Conservation (phyloP, 805 yeast genomes). For the Candida michaelii region DNA sequence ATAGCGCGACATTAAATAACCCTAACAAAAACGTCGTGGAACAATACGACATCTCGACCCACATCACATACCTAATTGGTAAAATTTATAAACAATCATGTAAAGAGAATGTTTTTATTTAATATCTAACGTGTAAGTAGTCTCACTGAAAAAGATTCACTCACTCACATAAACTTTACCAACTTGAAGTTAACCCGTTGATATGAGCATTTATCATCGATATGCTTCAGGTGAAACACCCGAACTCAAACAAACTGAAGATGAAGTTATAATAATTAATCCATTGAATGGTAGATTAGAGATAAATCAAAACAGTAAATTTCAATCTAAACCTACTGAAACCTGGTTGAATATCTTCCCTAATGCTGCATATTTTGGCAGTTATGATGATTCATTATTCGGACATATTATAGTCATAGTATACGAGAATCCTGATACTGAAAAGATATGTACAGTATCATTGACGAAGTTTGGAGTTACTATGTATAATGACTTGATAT, state of each 20-base stretch:
- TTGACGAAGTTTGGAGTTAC: slow-evolving; percentile 68
- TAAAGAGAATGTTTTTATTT: slow-evolving; percentile 3
- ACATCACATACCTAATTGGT: slow-evolving; percentile 1
- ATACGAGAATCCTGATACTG: slow-evolving; percentile 46
- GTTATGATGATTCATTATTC: slow-evolving; percentile 52
- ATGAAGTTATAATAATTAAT: slow-evolving; percentile 17
- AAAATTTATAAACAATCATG: background rate
- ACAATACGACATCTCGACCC: background rate
- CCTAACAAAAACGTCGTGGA: background rate
- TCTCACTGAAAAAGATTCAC: background rate
- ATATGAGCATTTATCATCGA: slow-evolving; percentile 39
- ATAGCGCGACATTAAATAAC: background rate
- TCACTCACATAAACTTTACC: background rate
- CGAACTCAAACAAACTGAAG: slow-evolving; percentile 2
- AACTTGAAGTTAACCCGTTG: background rate
- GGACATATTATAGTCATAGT: slow-evolving; percentile 49
- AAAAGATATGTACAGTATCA: slow-evolving; percentile 52
- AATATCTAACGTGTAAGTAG: background rate
- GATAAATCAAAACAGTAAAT: slow-evolving; percentile 10
- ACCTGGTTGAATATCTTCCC: slow-evolving; percentile 45
- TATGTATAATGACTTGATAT: slow-evolving; percentile 55
- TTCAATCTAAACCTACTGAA: slow-evolving; percentile 13
- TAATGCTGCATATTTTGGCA: slow-evolving; percentile 53
- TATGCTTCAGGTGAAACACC: slow-evolving; percentile 34
- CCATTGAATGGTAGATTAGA: slow-evolving; percentile 30